These are phyloP conservation scores for Mycosphaerelloides madeirae DNA, from an alignment of 2,329 filamentous ascomycete genomes.

Conservation along the genomic window DNA sequence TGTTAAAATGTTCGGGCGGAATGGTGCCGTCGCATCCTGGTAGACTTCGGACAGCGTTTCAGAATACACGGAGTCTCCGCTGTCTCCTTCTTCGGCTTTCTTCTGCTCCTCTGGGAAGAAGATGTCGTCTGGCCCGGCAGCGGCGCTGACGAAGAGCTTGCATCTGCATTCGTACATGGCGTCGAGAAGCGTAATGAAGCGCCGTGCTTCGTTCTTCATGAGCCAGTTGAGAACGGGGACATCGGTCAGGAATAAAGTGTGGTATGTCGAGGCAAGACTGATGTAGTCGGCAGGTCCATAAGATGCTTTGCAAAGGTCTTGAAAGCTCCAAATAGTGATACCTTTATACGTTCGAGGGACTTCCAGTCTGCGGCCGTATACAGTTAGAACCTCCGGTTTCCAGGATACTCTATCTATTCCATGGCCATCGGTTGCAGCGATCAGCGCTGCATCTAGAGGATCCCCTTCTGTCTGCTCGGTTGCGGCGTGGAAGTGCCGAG, in stretches of 20 bases:
- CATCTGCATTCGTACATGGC: slow-evolving; percentile 78
- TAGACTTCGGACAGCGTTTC: slow-evolving; percentile 70
- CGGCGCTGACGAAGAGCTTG: slow-evolving; percentile 66
- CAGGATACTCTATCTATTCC: slow-evolving; percentile 32
- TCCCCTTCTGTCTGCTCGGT: slow-evolving; percentile 1
- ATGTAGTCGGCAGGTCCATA: slow-evolving; percentile 81
- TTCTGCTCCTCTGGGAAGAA: slow-evolving; percentile 64
- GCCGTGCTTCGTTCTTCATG: slow-evolving; percentile 74
- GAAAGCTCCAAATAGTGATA: slow-evolving; percentile 62
- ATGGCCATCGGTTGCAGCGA: slow-evolving; percentile 14
- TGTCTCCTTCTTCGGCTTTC: slow-evolving; percentile 16
- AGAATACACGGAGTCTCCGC: slow-evolving; percentile 54
- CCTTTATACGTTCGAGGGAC: slow-evolving; percentile 57
- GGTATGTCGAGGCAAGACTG: slow-evolving; percentile 71
- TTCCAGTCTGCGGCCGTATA: slow-evolving; percentile 61
- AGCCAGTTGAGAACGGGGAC: slow-evolving; percentile 62
- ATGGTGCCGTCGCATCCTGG: slow-evolving; percentile 70
- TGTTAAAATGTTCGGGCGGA: slow-evolving; percentile 70
- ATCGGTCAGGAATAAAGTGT: slow-evolving; percentile 69
- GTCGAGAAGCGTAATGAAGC: slow-evolving; percentile 66
- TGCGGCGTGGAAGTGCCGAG: slow-evolving; percentile 17
- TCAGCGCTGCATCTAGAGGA: slow-evolving; percentile 15
- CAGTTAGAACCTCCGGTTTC: slow-evolving; percentile 42
- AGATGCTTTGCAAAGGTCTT: slow-evolving; percentile 58
- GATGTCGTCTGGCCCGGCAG: slow-evolving; percentile 63